Evolutionary conservation across 352 stramenopile species (phyloP), one percentile per base, ranked within the genome.

Genomic region (Globisporangium viniferum): DNA sequence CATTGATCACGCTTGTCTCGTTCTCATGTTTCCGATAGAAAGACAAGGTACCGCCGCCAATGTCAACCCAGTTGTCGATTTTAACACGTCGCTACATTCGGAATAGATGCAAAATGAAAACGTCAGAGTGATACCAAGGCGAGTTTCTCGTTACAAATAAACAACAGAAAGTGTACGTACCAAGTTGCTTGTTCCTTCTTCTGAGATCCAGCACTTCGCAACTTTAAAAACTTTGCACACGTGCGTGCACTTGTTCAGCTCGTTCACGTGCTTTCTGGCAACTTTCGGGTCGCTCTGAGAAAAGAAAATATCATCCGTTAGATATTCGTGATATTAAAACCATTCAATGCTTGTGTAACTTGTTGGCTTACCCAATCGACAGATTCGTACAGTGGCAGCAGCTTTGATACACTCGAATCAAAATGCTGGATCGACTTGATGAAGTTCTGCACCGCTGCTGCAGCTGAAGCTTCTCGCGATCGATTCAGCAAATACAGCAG

Each of bases 21-120:
- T n/a, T 67, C 2, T 66, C 64, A 9, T 78, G 63, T 14, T 73
- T 74, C 49, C 75, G 81, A 63, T 91, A 91, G 49, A 88, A 88
- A 2, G 72, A 87, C 35, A 75, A 73, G 7, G 70, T 84, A 0
- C 67, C 82, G 1, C 60, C 69, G 0, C 82, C 80, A 59, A 88
- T 72, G 63, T 91, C 82, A 20, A 87, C 56, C 80, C 80, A 88
- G 44, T 78, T 71, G 53, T 88, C 80, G 9, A 88, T 73, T 53
- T 63, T 59, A 55, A 84, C 72, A 5, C 73, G 77, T 12, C 71
- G 65, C 80, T 90, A 9, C 6, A 55, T 48, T 29, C 39, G 7
- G 10, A 39, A 39, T 64, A 15, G 59, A 29, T 53, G 8, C 36
- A 35, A 62, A 3, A 35, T 22, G 60, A 22, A 2, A 58, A 46